These are phyloP conservation scores for Scedosporium dehoogii DNA, from an alignment of 2,329 filamentous ascomycete species.

Conservation along the genomic window DNA sequence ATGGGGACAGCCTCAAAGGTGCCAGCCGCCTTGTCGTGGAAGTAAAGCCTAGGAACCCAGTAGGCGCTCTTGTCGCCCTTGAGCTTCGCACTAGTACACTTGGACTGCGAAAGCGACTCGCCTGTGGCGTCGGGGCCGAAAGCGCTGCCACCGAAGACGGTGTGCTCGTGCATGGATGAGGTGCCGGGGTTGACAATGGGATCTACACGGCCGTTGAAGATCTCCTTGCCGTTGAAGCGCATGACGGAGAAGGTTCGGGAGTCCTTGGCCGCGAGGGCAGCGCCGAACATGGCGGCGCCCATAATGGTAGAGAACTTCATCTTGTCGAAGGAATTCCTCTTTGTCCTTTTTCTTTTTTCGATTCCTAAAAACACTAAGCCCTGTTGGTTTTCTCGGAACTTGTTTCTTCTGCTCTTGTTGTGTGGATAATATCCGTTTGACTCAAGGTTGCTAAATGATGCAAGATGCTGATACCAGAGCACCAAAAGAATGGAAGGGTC, in stretches of 20 bases:
- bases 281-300: slow-evolving; percentile 28
- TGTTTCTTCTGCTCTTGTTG: not conserved
- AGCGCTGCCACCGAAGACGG: slow-evolving; percentile 59
- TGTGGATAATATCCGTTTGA: not conserved
- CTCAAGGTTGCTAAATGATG: not conserved
- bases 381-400: not conserved
- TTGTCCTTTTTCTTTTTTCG: not conserved
- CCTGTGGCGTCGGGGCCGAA: slow-evolving; percentile 56
- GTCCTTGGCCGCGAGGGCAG: slow-evolving; percentile 29
- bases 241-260: slow-evolving; percentile 56
- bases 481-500: not conserved
- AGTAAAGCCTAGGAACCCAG: slow-evolving; percentile 67
- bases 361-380: not conserved
- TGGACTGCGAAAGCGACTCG: slow-evolving; percentile 46
- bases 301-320: slow-evolving; percentile 9
- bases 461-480: slow-evolving; percentile 5
- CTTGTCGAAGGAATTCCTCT: not conserved
- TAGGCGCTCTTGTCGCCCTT: slow-evolving; percentile 64
- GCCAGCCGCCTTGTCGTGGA: slow-evolving; percentile 50
- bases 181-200: slow-evolving; percentile 57
- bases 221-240: slow-evolving; percentile 56
- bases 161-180: slow-evolving; percentile 55
- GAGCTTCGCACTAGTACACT: slow-evolving; percentile 62
- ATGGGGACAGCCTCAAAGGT: slow-evolving; percentile 56
- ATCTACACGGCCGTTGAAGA: slow-evolving; percentile 54